Conservation (phyloP, 2,329 filamentous ascomycete species). For the Pseudogymnoascus sp. region DNA sequence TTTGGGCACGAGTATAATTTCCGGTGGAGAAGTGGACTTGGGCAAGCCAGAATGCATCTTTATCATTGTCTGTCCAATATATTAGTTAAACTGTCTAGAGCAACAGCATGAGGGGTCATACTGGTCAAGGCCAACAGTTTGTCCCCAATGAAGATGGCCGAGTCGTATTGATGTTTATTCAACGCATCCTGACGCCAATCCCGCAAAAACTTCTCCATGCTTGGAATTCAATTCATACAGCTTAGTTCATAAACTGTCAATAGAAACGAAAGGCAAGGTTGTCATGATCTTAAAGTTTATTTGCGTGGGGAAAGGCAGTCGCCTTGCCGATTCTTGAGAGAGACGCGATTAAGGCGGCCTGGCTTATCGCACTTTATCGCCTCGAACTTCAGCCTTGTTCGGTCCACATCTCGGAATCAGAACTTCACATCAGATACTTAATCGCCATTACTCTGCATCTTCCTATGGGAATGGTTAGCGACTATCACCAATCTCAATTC, state of each 20-base stretch:
- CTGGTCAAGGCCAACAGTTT: slow-evolving; percentile 92
- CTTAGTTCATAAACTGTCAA: neutral
- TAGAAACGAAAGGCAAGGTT: neutral
- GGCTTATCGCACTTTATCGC: neutral
- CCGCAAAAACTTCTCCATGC: slow-evolving; percentile 91
- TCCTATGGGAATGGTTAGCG: neutral
- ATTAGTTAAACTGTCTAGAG: slow-evolving; percentile 2
- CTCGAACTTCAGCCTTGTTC: neutral
- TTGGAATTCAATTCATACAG: neutral
- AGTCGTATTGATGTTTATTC: slow-evolving; percentile 93
- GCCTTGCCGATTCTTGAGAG: neutral
- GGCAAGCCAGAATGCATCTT: slow-evolving; percentile 95
- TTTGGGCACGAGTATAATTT: slow-evolving; percentile 87
- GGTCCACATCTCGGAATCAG: neutral
- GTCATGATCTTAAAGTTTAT: slow-evolving; percentile 4
- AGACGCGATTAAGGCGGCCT: neutral
- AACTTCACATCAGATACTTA: neutral
- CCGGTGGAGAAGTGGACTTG: slow-evolving; percentile 94
- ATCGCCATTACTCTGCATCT: neutral
- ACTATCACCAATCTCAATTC: neutral
- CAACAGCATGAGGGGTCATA: slow-evolving; percentile 37
- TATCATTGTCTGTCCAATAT: slow-evolving; percentile 66
- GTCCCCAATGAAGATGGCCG: slow-evolving; percentile 94
- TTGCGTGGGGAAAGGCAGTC: neutral
- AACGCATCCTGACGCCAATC: slow-evolving; percentile 93